Conservation (phyloP, 2,329 filamentous ascomycete species). For the Verticillium nubilum region DNA sequence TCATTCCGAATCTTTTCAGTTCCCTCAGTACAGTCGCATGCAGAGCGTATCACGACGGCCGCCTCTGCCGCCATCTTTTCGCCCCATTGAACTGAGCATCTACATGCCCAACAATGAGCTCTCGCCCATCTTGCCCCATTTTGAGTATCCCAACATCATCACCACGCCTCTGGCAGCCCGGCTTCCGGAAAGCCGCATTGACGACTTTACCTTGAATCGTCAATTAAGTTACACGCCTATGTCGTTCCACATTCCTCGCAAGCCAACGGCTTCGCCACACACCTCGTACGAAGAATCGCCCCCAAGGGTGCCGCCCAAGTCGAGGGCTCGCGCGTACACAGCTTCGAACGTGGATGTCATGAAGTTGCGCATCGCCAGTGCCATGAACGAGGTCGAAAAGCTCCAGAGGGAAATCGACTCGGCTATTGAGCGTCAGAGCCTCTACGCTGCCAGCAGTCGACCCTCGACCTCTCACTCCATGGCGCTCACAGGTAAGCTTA, state of each 20-base stretch:
- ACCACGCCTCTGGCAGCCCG: conserved; percentile 32
- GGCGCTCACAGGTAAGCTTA: conserved; percentile 12
- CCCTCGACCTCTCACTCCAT: conserved; percentile 45
- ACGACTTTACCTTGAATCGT: conserved; percentile 27
- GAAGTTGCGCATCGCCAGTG: conserved; percentile 49
- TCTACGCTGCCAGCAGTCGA: conserved; percentile 44
- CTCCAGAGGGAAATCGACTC: conserved; percentile 56
- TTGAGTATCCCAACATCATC: conserved; percentile 33
- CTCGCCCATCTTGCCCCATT: conserved; percentile 51
- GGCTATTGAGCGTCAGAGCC: conserved; percentile 54
- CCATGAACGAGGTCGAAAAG: conserved; percentile 53
- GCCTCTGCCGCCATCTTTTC: conserved; percentile 34
- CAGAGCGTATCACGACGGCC: conserved; percentile 20
- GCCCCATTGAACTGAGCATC: conserved; percentile 53
- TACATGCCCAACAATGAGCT: conserved; percentile 38
- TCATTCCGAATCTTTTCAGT: conserved; percentile 39
- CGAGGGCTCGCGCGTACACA: conserved; percentile 37
- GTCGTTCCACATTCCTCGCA: conserved; percentile 51
- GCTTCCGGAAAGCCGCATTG: conserved; percentile 14
- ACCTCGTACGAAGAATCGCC: conserved; percentile 24
- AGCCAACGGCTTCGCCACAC: conserved; percentile 27
- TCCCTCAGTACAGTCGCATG: conserved; percentile 19
- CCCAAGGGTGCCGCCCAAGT: conserved; percentile 38
- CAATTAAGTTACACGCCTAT: conserved; percentile 44
- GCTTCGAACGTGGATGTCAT: conserved; percentile 44